A percentile compares a stretch with the other conserved stretches of the same genome.
Conservation (phyloP, 345 rosid genomes). For the Citrus trifoliata region DNA sequence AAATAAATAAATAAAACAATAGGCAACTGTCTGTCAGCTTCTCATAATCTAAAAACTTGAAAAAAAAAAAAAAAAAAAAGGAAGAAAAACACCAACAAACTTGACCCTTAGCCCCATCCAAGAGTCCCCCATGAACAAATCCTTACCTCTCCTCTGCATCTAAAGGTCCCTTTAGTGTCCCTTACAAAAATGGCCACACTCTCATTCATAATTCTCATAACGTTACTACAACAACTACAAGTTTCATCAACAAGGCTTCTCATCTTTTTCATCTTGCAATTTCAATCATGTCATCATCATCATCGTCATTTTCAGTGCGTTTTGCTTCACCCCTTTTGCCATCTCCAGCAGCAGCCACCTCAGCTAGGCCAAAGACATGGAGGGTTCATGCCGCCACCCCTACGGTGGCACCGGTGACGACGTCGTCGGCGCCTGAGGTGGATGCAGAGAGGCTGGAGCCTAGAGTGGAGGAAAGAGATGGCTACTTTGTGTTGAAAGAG, state of each 20-base stretch:
- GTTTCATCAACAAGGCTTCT: neutral
- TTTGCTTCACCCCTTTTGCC: conserved; percentile 39
- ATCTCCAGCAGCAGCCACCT: conserved; percentile 15
- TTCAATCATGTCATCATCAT: conserved; percentile 45
- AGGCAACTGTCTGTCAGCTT: neutral
- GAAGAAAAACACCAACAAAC: neutral
- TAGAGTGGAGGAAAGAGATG: conserved; percentile 72
- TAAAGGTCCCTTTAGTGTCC: conserved; percentile 21
- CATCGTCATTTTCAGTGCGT: conserved; percentile 52
- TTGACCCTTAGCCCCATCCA: conserved; percentile 56
- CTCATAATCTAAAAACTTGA: neutral
- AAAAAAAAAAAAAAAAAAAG: too few relatives aligned
- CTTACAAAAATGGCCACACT: conserved; percentile 49
- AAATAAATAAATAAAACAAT: neutral
- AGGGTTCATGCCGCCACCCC: conserved; percentile 34
- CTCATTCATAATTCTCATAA: neutral
- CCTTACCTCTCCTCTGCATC: conserved; percentile 8
- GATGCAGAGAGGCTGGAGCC: conserved; percentile 75
- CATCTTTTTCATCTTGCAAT: neutral
- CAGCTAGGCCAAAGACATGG: conserved; percentile 38
- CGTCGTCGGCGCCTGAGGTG: conserved; percentile 12
- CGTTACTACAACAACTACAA: too few relatives aligned
- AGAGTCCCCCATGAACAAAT: conserved; percentile 26
- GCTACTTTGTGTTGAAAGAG: conserved; percentile 80
- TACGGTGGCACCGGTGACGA: conserved; percentile 18